phyloP scores from a whole-genome alignment of 306 rosid species.

The Vigna reflexopilosa region DNA sequence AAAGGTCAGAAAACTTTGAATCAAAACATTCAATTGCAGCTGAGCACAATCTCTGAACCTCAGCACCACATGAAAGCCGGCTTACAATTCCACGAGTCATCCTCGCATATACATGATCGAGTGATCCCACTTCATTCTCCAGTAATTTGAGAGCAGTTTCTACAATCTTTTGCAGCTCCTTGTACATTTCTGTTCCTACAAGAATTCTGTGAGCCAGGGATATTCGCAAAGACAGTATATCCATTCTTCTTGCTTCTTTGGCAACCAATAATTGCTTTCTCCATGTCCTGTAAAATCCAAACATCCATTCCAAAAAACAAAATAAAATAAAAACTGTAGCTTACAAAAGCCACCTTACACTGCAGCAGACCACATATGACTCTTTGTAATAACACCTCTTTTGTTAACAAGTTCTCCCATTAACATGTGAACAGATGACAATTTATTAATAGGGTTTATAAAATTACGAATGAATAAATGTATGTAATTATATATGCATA shows the following conservation, averaged over 20 bases:
- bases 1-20: conserved; percentile 54
- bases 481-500: conserved; percentile 11
- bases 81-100: conserved; percentile 87
- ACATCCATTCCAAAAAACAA: conserved; percentile 36
- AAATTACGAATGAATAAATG: background rate
- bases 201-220: conserved; percentile 78
- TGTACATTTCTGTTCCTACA: conserved; percentile 61
- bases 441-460: conserved; percentile 12
- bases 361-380: conserved; percentile 9
- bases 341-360: conserved; percentile 39
- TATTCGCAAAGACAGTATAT: conserved; percentile 71
- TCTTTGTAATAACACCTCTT: conserved; percentile 16
- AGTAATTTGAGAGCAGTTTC: conserved; percentile 68
- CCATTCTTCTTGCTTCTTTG: conserved; percentile 93
- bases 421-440: conserved; percentile 25
- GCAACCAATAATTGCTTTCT: conserved; percentile 77
- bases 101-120: conserved; percentile 72
- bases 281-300: conserved; percentile 73
- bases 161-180: conserved; percentile 62
- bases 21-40: conserved; percentile 74
- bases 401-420: background rate
- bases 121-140: conserved; percentile 75
- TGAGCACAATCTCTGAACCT: conserved; percentile 83
- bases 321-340: background rate
- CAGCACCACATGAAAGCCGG: conserved; percentile 87